Evolutionary conservation across 2,329 filamentous ascomycete genomes (phyloP), one percentile per base, ranked within the genome.

Genomic region (Pseudodiploospora longispora): DNA sequence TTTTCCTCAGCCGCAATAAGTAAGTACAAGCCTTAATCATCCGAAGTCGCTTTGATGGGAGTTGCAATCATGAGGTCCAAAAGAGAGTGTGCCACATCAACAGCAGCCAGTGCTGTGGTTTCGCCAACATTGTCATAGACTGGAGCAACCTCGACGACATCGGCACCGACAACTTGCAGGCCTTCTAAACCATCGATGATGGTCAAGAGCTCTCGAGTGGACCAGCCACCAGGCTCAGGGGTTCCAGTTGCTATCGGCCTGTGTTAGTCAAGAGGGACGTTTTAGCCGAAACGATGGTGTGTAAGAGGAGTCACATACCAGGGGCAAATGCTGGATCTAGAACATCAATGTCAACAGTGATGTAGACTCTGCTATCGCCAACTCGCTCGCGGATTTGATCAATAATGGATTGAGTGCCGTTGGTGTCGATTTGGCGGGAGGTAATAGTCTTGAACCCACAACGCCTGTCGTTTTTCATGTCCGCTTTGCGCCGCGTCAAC

Each of bases 181-280:
- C 71, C 76, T 64, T 93, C 87, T 29, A 94, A 75, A 0, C 85
- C 87, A 32, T 86, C 70, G 57, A 94, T 62, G 43, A 94, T 86
- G 5, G 82, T 71, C 47, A 93, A 88, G 51, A 94, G 68, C 66
- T 94, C 87, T 37, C 87, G 71, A 19, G 83, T 89, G 3, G 85
- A 90, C 87, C 87, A 94, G 27, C 87, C 87, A 47, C 87, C 87
- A 0, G 86, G 82, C 66, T 93, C 87, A 0, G 87, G 87, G 0
- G 87, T 93, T 1, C 87, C 87, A 0, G 87, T 91, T 1, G 82
- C 85, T 3, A 83, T 30, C 10, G 10, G 3, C 9, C 9, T 27
- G 10, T 32, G 10, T 38, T 10, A 43, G 34, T n/a, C n/a, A 27
- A 8, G 6, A 34, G 3, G 30, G 27, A 6, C 12, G 19, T 4